Base-by-base conservation (phyloP, 2,329 filamentous ascomycete genomes). In the Xylariomycetidae sp. region DNA sequence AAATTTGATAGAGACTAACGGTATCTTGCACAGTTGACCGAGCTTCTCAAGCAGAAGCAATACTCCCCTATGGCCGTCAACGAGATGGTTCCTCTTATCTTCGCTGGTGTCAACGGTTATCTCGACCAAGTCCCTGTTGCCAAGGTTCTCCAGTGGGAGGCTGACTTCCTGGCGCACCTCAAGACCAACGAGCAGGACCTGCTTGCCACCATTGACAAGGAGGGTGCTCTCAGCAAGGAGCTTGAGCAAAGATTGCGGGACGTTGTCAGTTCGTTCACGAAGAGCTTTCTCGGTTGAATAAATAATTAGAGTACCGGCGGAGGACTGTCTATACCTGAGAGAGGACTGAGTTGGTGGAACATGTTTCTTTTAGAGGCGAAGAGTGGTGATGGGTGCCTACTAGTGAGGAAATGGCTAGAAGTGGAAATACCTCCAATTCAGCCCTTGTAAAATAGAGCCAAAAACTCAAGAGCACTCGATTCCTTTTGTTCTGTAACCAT, bases 51-150 rank as follows among this genome's bases (percentile, higher is more conserved):
- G 85, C 92, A 98, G 80, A 96, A 95, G 82, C 92, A 98, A 75
- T 98, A 97, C 80, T 83, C 79, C 29, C 92, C 92, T 58, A 96
- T 96, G 89, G 86, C 88, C 54, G 90, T 97, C 64, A 92, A 94
- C 77, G 90, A 98, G 77, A 97, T 97, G 90, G 92, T 98, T 75
- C 92, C 92, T 54, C 82, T 98, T 54, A 97, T 98, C 79, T 98
- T 80, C 72, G 90, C 92, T 51, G 92, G 92, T 94, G 88, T 98
- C 74, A 97, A 97, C 73, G 92, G 92, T 76, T 73, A 78, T 72
- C 82, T 98, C 53, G 92, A 98, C 74, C 62, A 48, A 55, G 77
- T 98, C 50, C 92, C 92, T 47, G 92, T 97, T 61, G 64, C 49
- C 80, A 94, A 90, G 84, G 85, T 98, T 55, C 80, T 92, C 48